These are phyloP conservation scores for Penicillium dipodomyicola DNA, from an alignment of 495 filamentous ascomycete species.

Conservation along the genomic window DNA sequence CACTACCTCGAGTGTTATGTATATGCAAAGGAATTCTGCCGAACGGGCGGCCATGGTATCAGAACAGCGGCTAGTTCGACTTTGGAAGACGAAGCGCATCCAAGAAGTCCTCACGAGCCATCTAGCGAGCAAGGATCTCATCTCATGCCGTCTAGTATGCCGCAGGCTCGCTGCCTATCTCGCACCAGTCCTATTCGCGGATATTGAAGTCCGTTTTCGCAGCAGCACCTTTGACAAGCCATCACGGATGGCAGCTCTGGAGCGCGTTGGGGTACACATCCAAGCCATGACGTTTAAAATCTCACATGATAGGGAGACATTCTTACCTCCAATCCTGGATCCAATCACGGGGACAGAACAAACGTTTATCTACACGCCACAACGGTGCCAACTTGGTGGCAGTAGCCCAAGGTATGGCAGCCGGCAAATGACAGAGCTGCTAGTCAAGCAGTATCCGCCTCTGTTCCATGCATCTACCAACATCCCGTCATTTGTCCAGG, in stretches of 20 bases:
- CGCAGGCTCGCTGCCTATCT: conserved; percentile 48
- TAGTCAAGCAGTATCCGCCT: conserved; percentile 76
- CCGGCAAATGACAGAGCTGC: conserved; percentile 61
- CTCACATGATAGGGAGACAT: conserved; percentile 66
- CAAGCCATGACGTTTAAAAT: conserved; percentile 67
- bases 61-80: conserved; percentile 35
- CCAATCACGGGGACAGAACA: conserved; percentile 67
- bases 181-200: conserved; percentile 50
- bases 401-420: conserved; percentile 63
- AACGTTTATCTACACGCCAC: conserved; percentile 70
- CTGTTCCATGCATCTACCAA: conserved; percentile 85
- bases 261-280: conserved; percentile 69
- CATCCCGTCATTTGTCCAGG: conserved; percentile 70
- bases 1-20: neutral
- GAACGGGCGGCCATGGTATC: neutral
- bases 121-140: conserved; percentile 41
- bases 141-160: conserved; percentile 50
- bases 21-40: neutral
- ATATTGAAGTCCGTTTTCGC: conserved; percentile 56
- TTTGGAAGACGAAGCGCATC: conserved; percentile 48
- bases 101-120: conserved; percentile 42
- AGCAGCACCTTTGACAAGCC: conserved; percentile 67
- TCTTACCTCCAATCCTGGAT: conserved; percentile 73
- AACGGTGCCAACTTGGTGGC: conserved; percentile 38
- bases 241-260: conserved; percentile 63